Evolutionary conservation across 1,284 basidiomycete genomes (phyloP).

Genomic region (Phellinidium pouzarii): DNA sequence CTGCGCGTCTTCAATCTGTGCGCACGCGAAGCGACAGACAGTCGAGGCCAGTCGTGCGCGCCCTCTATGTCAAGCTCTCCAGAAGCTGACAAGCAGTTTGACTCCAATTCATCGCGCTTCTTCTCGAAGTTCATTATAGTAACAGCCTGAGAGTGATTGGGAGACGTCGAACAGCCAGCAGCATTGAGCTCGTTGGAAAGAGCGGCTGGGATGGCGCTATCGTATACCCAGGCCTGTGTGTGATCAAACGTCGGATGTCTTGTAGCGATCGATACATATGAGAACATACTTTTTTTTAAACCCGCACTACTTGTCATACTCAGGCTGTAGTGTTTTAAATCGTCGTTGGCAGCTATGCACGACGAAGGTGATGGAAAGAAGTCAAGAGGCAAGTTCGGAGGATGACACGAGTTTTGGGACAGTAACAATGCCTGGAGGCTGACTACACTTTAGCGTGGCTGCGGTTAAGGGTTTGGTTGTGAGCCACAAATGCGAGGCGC

Average conservation of each 20-base stretch:
- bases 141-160: background rate
- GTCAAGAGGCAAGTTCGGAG: background rate
- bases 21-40: conserved; percentile 4
- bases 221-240: conserved; percentile 10
- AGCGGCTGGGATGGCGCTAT: background rate
- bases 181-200: conserved; percentile 8
- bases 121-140: background rate
- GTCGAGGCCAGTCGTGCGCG: conserved; percentile 1
- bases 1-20: conserved; percentile 5
- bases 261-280: too few relatives aligned
- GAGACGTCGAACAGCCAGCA: background rate
- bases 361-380: background rate
- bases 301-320: conserved; percentile 8
- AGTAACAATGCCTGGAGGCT: background rate
- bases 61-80: conserved; percentile 6
- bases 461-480: too few relatives aligned
- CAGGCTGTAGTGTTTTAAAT: background rate
- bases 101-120: conserved; percentile 6
- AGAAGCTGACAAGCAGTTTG: conserved; percentile 8
- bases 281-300: background rate
- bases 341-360: background rate
- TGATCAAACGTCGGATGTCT: too few relatives aligned
- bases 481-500: too few relatives aligned
- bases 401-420: background rate
- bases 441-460: too few relatives aligned